Base-by-base conservation (phyloP, 148 eudicot species). In the Silene conica region DNA sequence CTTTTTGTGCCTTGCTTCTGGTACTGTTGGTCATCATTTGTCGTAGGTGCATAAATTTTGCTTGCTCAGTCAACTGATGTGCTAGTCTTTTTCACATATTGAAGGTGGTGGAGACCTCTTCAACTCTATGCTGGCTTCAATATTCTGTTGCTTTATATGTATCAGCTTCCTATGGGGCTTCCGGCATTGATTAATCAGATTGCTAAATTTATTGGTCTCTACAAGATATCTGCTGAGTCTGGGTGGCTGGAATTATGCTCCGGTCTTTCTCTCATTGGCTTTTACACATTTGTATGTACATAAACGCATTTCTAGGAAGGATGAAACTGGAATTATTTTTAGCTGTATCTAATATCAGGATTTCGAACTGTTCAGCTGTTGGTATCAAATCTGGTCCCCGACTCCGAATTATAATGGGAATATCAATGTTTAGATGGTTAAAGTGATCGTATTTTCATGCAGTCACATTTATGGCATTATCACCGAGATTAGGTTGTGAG, bases 91-190 rank as follows among this genome's bases (percentile, higher is more conserved):
- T 43, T 75, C 18, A 45, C 63, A 52, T 75, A 70, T 23, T 82
- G 85, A 82, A 95, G 98, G 86, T 88, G 97, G 90, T 95, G 98
- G 98, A 87, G 92, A 84, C 79, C 85, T 76, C 96, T 92, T 74
- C 90, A 84, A 86, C 59, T 92, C 34, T 95, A 91, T 79, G 86
- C 93, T 69, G 96, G 89, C 78, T 81, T 90, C 81, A 86, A 73
- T 73, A 82, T 89, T 73, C 79, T 80, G 78, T 69, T 95, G 65
- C 91, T 95, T 54, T 95, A 92, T 72, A 77, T 83, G 22, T 90
- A 95, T 83, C 98, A 95, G 86, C 93, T 95, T 63, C 98, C 97
- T 61, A 26, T 92, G 45, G 78, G 23, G 71, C 76, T 85, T 52
- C 86, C 90, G 8, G 79, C 78, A 31, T 70, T 80, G 71, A 58